Base-by-base conservation (phyloP, 371 early-diverging fungal genomes). In the Zancudomyces culisetae region DNA sequence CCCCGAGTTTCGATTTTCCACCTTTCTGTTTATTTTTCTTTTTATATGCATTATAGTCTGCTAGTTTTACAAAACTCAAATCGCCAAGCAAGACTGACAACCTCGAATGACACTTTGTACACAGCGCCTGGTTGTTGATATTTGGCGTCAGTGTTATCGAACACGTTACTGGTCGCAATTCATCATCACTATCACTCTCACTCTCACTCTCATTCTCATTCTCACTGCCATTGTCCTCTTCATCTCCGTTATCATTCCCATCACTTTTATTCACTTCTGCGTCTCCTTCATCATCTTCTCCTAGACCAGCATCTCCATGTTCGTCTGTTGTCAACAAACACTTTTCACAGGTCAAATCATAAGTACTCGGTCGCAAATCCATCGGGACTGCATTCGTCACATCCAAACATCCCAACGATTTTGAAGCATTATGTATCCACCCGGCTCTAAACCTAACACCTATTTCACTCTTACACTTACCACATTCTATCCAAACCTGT, bases 351-450 rank as follows among this genome's bases (percentile, higher is more conserved):
- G 83, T 73, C 2, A 80, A 73, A 2, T 75, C 64, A 59, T 71
- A 83, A 29, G 68, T 64, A 6, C 74, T 71, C 20, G 82, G 78
- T 49, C 82, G 54, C 40, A 87, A 45, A 60, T 87, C 85, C 56
- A 78, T 67, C 1, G 76, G 70, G 12, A 71, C 60, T 43, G 80
- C 80, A 0, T 78, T 78, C 0, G 75, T 77, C 35, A 80, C 58
- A 55, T 90, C 87, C 20, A 90, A 54, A 48, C 73, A 77, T 4
- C 91, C 91, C 0, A 87, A 51, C 0, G 74, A 64, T 10, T 58
- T 56, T 0, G 75, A 71, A 21, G 64, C 68, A 27, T 65, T 60
- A 55, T 80, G 79, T 45, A 81, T 60, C 45, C 76, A 68, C 35
- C 75, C 78, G 46, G 73, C 57, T 13, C 75, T 61, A 62, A 68